Conservation (phyloP, 768 basidiomycete species). For the Brasilioporus rufonigricans region DNA sequence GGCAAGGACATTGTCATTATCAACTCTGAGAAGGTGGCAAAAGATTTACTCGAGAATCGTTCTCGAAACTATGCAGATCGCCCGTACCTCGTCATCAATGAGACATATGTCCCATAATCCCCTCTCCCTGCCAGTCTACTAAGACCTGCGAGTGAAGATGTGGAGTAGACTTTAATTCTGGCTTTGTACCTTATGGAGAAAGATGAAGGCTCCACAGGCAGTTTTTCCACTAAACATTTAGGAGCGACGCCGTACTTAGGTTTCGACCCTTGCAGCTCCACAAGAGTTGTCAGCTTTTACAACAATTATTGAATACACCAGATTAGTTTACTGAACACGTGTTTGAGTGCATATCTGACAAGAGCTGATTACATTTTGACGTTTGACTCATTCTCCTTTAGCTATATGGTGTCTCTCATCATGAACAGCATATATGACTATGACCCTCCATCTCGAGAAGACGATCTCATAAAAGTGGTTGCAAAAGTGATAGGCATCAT, state of each 20-base stretch:
- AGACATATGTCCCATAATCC: neutral
- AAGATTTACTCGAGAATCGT: neutral
- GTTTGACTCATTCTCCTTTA: neutral
- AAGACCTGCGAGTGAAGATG: neutral
- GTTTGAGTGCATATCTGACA: neutral
- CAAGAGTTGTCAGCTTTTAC: neutral
- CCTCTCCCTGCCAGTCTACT: neutral
- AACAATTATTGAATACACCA: neutral
- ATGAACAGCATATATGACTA: neutral
- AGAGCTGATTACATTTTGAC: neutral
- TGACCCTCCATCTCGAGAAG: neutral
- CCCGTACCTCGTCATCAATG: neutral
- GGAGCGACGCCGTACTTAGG: neutral
- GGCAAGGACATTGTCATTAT: neutral
- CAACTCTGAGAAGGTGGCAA: neutral
- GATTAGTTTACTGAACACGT: neutral
- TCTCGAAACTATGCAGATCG: neutral
- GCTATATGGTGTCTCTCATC: neutral
- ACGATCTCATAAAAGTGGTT: neutral
- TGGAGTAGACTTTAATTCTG: neutral
- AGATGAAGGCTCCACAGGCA: neutral
- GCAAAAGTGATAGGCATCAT: neutral
- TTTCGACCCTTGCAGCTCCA: neutral
- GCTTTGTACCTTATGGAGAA: neutral
- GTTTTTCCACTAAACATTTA: neutral